phyloP scores from a whole-genome alignment of 2,329 filamentous ascomycete species.

The Xylariales sp. region DNA sequence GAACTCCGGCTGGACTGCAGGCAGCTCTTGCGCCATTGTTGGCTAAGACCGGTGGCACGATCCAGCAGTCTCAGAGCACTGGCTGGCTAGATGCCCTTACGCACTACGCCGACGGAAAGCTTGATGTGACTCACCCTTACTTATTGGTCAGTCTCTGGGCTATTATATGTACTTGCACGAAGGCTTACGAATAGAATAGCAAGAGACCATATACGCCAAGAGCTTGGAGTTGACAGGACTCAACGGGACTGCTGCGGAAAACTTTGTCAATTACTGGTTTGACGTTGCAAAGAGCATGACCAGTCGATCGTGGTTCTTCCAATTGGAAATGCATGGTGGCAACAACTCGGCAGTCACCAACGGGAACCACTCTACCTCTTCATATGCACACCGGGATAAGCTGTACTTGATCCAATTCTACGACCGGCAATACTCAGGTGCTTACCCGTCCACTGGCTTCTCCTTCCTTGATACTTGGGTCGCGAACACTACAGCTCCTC shows the following conservation, averaged over 20 bases:
- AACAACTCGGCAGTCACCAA: slow-evolving; percentile 31
- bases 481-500: slow-evolving; percentile 16
- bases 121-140: slow-evolving; percentile 25
- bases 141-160: slow-evolving; percentile 19
- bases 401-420: slow-evolving; percentile 46
- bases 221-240: slow-evolving; percentile 35
- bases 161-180: background rate
- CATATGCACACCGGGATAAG: slow-evolving; percentile 39
- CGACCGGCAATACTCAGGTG: slow-evolving; percentile 29
- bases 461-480: slow-evolving; percentile 25
- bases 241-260: slow-evolving; percentile 27
- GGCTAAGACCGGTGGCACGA: slow-evolving; percentile 25
- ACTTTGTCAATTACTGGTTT: slow-evolving; percentile 37
- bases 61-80: slow-evolving; percentile 27
- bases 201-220: slow-evolving; percentile 39
- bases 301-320: slow-evolving; percentile 35
- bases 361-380: slow-evolving; percentile 24
- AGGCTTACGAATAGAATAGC: slow-evolving; percentile 20
- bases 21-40: slow-evolving; percentile 29
- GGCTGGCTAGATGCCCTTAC: slow-evolving; percentile 28
- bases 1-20: slow-evolving; percentile 29
- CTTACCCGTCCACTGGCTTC: slow-evolving; percentile 23
- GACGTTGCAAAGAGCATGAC: slow-evolving; percentile 29
- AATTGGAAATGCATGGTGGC: slow-evolving; percentile 38
- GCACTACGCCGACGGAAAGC: slow-evolving; percentile 26